Conservation (phyloP, 306 rosid species). For the Cyamopsis tetragonoloba region DNA sequence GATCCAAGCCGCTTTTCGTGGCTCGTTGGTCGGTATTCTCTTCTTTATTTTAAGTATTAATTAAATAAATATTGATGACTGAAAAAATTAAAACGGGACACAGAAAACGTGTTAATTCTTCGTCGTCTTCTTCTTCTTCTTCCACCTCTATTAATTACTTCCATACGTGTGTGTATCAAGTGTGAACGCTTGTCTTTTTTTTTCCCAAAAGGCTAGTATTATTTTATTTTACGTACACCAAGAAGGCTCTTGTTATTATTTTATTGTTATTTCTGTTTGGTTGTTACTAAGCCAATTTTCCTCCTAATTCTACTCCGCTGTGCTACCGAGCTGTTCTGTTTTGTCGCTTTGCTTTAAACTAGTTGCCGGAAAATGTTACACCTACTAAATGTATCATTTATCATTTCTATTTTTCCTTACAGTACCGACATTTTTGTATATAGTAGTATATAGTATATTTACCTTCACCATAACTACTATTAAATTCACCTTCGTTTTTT, state of each 20-base stretch:
- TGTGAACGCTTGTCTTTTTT: not conserved
- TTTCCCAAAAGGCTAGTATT: too few relatives aligned
- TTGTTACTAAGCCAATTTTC: not conserved
- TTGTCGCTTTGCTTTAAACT: slow-evolving; percentile 32
- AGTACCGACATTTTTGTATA: not conserved
- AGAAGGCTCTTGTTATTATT: not conserved
- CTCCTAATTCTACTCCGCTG: not conserved
- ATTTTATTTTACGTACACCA: too few relatives aligned
- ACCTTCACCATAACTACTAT: too few relatives aligned
- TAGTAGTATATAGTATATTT: too few relatives aligned
- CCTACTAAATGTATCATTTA: not conserved
- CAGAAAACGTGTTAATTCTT: too few relatives aligned
- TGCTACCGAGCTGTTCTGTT: slow-evolving; percentile 26
- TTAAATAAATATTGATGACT: too few relatives aligned
- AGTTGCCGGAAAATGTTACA: not conserved
- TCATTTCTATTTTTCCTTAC: not conserved
- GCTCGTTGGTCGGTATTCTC: slow-evolving; percentile 61
- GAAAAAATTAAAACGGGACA: too few relatives aligned
- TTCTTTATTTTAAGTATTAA: not conserved
- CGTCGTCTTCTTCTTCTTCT: not conserved
- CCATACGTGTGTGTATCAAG: not conserved
- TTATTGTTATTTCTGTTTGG: not conserved
- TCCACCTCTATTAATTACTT: not conserved
- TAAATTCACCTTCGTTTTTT: too few relatives aligned
- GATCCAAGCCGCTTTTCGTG: slow-evolving; percentile 89